phyloP scores from a whole-genome alignment of 2,329 filamentous ascomycete genomes.

The Penicillium sclerotigenum region DNA sequence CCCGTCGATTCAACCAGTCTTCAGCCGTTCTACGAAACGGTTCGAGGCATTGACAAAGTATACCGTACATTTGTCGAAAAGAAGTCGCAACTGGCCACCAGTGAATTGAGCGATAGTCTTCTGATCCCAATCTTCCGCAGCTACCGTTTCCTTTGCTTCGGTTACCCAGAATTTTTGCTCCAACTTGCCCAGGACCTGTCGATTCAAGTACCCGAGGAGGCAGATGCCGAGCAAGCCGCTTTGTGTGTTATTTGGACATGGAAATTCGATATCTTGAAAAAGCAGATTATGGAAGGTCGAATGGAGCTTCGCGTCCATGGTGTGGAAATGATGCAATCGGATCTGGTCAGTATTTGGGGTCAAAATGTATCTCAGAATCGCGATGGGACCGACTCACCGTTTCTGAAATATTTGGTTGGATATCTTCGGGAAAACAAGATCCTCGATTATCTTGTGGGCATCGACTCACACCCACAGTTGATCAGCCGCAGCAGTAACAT shows the following conservation, averaged over 20 bases:
- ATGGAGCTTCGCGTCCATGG: constrained; percentile 87
- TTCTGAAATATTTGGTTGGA: constrained; percentile 65
- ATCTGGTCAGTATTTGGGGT: constrained; percentile 67
- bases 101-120: constrained; percentile 41
- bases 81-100: constrained; percentile 43
- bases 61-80: constrained; percentile 43
- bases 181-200: constrained; percentile 38
- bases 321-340: constrained; percentile 67
- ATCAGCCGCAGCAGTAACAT: constrained; percentile 79
- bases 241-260: constrained; percentile 53
- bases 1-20: constrained; percentile 17
- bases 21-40: constrained; percentile 27
- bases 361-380: constrained; percentile 51
- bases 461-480: constrained; percentile 88
- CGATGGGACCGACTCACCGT: constrained; percentile 40
- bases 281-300: constrained; percentile 75
- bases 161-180: constrained; percentile 31
- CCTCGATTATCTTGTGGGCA: constrained; percentile 81
- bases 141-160: constrained; percentile 32
- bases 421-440: constrained; percentile 69
- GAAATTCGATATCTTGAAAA: constrained; percentile 66
- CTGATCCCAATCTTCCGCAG: constrained; percentile 32
- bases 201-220: constrained; percentile 32
- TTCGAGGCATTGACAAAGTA: constrained; percentile 33
- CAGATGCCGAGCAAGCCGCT: constrained; percentile 27